Evolutionary conservation across 2,329 filamentous ascomycete species (phyloP), one percentile per base, ranked within the genome.

Genomic region (Xylariaceae sp.): DNA sequence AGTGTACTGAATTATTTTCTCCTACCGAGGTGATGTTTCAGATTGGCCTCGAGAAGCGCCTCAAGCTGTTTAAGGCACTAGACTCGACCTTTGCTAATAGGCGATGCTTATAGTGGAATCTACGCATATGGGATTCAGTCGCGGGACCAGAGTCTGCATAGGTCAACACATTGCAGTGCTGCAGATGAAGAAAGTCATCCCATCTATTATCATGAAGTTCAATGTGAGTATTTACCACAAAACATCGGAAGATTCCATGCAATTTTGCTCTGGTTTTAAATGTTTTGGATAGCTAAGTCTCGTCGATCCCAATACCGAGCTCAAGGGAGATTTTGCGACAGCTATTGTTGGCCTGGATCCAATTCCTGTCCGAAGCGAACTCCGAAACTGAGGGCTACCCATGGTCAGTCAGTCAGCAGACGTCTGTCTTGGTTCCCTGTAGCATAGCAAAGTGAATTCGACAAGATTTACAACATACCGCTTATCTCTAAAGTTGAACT

Each of bases 141-240:
- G 60, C 3, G 61, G 60, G 10, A 52, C 54, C 30, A 53, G 58
- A 17, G 53, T 33, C 11, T 62, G 58, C 32, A 22, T 61, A 9
- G 61, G 61, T 2, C 55, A 59, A 46, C 42, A 61, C 38, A 59
- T 63, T 36, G 61, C 58, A 11, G 41, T 57, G 2, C 39, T 63
- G 46, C 57, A 58, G 36, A 61, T 63, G 53, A 63, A 60, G 44
- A 61, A 62, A 44, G 48, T 58, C 3, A 41, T 61, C 15, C 53
- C 61, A 22, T 59, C 60, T 6, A 32, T 62, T 10, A 11, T 62
- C 11, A 59, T 58, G 58, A 59, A 59, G 19, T 60, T 55, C 11
- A 49, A 58, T 44, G 61, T 59, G n/a, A 47, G 57, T 55, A 43
- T 14, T 15, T 11, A 11, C 31, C n/a, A 36, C 15, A 27, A 30